Conservation (phyloP, 2,329 filamentous ascomycete species). For the Fusarium subtropicale region DNA sequence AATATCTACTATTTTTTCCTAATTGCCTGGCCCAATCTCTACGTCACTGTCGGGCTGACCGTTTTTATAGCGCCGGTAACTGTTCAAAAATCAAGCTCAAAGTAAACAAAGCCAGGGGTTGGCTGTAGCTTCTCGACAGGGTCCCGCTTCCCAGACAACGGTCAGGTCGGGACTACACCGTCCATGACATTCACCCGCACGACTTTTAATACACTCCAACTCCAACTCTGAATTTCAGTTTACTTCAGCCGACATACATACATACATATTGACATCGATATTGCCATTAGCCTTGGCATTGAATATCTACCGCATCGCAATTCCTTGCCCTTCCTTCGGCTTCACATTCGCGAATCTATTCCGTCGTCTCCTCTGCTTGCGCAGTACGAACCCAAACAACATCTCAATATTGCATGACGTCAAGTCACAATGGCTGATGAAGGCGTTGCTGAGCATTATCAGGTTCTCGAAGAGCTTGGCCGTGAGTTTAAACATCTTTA, state of each 20-base stretch:
- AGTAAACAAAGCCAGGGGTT: conserved; percentile 54
- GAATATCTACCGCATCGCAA: neutral
- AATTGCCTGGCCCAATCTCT: conserved; percentile 7
- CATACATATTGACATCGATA: neutral
- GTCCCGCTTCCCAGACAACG: conserved; percentile 54
- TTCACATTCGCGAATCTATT: conserved; percentile 8
- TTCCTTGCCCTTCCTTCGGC: conserved; percentile 14
- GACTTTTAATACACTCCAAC: conserved; percentile 41
- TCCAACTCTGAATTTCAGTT: conserved; percentile 25
- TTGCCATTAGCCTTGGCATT: neutral
- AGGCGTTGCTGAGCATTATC: conserved; percentile 85
- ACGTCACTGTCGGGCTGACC: conserved; percentile 23
- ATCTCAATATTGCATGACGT: conserved; percentile 42
- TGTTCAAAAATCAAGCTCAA: conserved; percentile 53
- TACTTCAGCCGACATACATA: conserved; percentile 10
- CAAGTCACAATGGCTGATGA: conserved; percentile 65
- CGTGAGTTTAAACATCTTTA: conserved; percentile 69
- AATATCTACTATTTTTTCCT: conserved; percentile 5
- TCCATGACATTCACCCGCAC: conserved; percentile 30
- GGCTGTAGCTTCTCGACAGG: conserved; percentile 44
- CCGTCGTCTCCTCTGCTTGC: conserved; percentile 17
- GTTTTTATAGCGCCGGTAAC: conserved; percentile 21
- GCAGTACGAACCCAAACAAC: conserved; percentile 24
- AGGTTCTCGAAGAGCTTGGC: conserved; percentile 95
- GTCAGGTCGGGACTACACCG: conserved; percentile 29